phyloP scores from a whole-genome alignment of 805 yeast species.

The Nakazawaea ishiwadae region DNA sequence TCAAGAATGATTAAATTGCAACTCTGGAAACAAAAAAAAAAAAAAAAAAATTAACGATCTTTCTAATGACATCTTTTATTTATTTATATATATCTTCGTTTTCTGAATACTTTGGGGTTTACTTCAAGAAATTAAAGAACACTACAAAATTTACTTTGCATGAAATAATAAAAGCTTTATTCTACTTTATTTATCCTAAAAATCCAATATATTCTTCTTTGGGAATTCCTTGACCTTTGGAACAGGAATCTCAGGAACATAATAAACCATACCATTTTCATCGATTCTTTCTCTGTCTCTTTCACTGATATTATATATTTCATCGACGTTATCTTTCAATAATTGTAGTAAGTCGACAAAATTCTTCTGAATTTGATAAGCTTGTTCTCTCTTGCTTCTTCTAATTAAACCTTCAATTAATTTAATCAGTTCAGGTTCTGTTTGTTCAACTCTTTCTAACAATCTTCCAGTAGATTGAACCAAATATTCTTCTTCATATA shows the following conservation, averaged over 20 bases:
- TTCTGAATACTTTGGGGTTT: no score
- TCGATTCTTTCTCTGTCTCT: slow-evolving; percentile 85
- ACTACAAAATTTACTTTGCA: no score
- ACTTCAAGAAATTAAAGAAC: no score
- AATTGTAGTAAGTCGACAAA: slow-evolving; percentile 53
- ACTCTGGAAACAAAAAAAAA: no score
- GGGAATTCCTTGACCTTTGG: slow-evolving; percentile 68
- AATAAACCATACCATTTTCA: slow-evolving; percentile 81
- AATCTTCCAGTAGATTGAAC: slow-evolving; percentile 85
- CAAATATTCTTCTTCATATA: slow-evolving; percentile 94
- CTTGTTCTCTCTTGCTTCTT: slow-evolving; percentile 71
- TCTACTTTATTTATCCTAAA: slow-evolving; percentile 11
- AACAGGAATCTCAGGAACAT: slow-evolving; percentile 68
- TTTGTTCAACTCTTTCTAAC: slow-evolving; percentile 71
- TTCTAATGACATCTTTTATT: no score
- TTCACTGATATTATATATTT: slow-evolving; percentile 78
- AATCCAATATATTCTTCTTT: slow-evolving; percentile 52
- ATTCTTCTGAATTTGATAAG: slow-evolving; percentile 69
- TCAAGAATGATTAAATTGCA: no score
- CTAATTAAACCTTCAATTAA: slow-evolving; percentile 75
- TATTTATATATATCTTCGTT: no score
- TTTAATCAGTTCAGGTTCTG: slow-evolving; percentile 67
- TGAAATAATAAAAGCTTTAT: no score
- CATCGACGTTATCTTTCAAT: slow-evolving; percentile 58
- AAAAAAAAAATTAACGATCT: no score